Percentiles rank a stretch among this genome's conserved stretches.
Conservation (phyloP, 331 rosid genomes). For the Cucumis variabilis region DNA sequence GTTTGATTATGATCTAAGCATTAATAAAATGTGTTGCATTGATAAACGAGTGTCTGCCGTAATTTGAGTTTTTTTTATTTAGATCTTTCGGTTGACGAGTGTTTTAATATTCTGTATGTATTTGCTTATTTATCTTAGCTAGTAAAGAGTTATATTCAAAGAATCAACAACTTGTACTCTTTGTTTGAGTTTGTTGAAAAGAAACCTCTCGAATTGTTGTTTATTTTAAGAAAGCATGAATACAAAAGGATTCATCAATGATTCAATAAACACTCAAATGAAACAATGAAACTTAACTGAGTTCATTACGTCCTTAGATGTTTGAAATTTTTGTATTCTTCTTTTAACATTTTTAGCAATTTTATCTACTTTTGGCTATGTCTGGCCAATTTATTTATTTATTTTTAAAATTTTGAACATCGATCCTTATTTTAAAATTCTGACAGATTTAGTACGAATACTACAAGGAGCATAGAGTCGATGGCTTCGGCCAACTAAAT, state of each 20-base stretch:
- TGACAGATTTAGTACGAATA: conserved; percentile 31
- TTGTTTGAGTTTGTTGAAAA: too few relatives aligned
- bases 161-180: too few relatives aligned
- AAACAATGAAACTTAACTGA: background rate
- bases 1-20: too few relatives aligned
- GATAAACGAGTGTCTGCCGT: too few relatives aligned
- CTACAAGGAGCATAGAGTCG: conserved; percentile 64
- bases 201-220: conserved; percentile 5
- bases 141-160: too few relatives aligned
- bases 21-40: too few relatives aligned
- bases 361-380: background rate
- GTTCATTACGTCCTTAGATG: background rate
- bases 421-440: background rate
- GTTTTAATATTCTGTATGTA: too few relatives aligned
- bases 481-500: conserved; percentile 80
- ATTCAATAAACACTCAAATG: background rate
- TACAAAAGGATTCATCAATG: background rate
- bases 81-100: too few relatives aligned
- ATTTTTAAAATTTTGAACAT: background rate
- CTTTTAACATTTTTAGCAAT: background rate
- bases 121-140: too few relatives aligned
- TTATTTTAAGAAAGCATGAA: background rate
- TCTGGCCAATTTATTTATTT: background rate
- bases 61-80: too few relatives aligned
- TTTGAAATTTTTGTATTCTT: background rate